Evolutionary conservation across 1,284 basidiomycete genomes (phyloP), one percentile per base, ranked within the genome.

Genomic region (Gomphus bonarii): DNA sequence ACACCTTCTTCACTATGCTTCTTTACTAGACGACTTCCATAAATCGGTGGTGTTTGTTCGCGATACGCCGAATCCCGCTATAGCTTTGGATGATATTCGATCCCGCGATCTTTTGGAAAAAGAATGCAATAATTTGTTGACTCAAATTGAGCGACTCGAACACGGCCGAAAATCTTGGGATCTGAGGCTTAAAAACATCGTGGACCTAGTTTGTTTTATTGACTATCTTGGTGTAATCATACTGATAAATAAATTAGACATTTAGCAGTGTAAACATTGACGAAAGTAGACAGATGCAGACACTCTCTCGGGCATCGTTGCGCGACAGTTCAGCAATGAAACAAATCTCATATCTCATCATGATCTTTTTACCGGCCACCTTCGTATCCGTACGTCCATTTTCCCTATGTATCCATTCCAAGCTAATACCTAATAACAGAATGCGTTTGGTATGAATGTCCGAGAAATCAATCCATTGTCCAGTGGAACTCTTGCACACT

Each of bases 1-100:
- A 0, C 75, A 80, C 62, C 68, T 82, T 10, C 69, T 81, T 22
- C 75, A 79, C 61, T 78, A 80, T 61, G 68, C 69, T 8, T 71
- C 72, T 9, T 72, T 82, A 20, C 70, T 82, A 20, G 68, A 72
- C 6, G 75, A 80, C 58, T 81, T 82, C 60, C 64, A 64, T 20
- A 76, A 78, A 59, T 72, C 76, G 0, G 70, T 82, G 10, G 20
- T 58, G 0, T 82, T 82, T 59, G 66, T 81, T 3, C 58, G 62
- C 18, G 62, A 72, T 3, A 80, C 76, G 0, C 65, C 66, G 1
- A 74, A 78, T 61, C 80, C 79, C 3, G 69, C 69, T 1, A 64
- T 76, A 69, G 61, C 66, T 42, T 59, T 60, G 50, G 9, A 65
- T 12, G 50, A 61, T 67, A 53, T 64, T n/a, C 61, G 62, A n/a